Conservation (phyloP, 2,329 filamentous ascomycete species). For the Didymella glomerata region DNA sequence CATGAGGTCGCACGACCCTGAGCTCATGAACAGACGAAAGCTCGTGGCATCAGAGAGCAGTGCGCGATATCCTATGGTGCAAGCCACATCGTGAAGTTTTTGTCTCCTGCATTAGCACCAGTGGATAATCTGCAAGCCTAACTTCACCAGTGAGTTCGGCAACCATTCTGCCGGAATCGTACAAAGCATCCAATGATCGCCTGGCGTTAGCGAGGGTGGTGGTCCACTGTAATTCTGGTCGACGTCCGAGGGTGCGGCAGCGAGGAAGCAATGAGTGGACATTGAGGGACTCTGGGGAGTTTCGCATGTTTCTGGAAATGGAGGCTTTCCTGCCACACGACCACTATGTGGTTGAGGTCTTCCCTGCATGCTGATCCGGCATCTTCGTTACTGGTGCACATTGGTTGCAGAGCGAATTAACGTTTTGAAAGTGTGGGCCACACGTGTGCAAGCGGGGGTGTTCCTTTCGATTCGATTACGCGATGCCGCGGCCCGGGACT, state of each 20-base stretch:
- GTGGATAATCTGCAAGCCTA: conserved; percentile 7
- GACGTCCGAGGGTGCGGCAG: conserved; percentile 4
- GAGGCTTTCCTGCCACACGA: not conserved
- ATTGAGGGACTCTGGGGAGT: not conserved
- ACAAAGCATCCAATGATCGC: conserved; percentile 4
- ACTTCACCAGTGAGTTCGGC: not conserved
- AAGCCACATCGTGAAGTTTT: conserved; percentile 15
- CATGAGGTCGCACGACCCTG: conserved; percentile 8
- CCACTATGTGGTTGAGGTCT: not conserved
- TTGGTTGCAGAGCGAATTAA: conserved; percentile 10
- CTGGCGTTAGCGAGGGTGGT: conserved; percentile 10
- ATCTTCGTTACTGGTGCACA: not conserved
- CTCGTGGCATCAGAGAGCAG: conserved; percentile 2
- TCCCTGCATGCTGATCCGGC: conserved; percentile 9
- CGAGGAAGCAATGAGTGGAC: not conserved
- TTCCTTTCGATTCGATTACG: not conserved
- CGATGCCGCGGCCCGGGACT: conserved; percentile 9
- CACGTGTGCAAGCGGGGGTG: conserved; percentile 5
- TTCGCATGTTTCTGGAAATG: conserved; percentile 15
- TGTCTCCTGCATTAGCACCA: not conserved
- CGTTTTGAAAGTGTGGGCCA: conserved; percentile 13
- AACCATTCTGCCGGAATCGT: not conserved
- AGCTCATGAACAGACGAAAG: not conserved
- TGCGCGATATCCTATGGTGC: conserved; percentile 2
- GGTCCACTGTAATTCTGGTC: conserved; percentile 12